Percentiles rank a stretch among this genome's conserved stretches.
phyloP scores from a whole-genome alignment of 2,329 filamentous ascomycete species.

The Teratosphaeria zuluensis region DNA sequence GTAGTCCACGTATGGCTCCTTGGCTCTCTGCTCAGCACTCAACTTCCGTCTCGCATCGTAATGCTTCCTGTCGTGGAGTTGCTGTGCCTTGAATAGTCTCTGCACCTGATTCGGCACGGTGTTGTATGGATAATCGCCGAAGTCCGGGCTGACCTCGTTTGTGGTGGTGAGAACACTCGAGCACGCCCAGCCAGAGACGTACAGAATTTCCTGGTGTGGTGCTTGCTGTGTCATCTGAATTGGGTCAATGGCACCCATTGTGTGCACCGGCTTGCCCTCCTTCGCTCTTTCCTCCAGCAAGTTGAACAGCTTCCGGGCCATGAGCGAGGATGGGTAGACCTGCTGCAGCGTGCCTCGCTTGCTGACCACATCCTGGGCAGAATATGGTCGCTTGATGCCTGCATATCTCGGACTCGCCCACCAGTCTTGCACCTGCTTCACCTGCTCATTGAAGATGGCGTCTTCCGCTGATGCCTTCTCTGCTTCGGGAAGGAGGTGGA shows the following conservation, averaged over 20 bases:
- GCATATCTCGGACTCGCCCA: slow-evolving; percentile 77
- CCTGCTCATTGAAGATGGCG: slow-evolving; percentile 70
- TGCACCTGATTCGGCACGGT: slow-evolving; percentile 98
- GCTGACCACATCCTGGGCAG: slow-evolving; percentile 80
- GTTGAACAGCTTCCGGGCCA: slow-evolving; percentile 92
- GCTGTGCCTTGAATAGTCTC: slow-evolving; percentile 89
- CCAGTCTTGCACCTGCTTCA: slow-evolving; percentile 81
- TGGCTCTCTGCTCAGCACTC: slow-evolving; percentile 59
- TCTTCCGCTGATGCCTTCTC: slow-evolving; percentile 72
- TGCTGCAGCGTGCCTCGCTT: slow-evolving; percentile 85
- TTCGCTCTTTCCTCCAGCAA: slow-evolving; percentile 68
- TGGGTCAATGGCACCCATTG: slow-evolving; percentile 97
- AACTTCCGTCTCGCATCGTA: slow-evolving; percentile 79
- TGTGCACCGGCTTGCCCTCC: slow-evolving; percentile 82
- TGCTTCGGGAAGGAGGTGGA: slow-evolving; percentile 71
- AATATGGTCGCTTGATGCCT: slow-evolving; percentile 87
- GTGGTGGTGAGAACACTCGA: slow-evolving; percentile 86
- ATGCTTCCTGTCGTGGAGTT: slow-evolving; percentile 91
- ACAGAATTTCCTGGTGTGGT: slow-evolving; percentile 87
- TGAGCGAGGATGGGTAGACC: slow-evolving; percentile 82
- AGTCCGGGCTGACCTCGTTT: slow-evolving; percentile 95
- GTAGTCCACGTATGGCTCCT: slow-evolving; percentile 81
- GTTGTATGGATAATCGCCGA: slow-evolving; percentile 98
- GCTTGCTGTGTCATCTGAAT: slow-evolving; percentile 99
- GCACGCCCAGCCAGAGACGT: slow-evolving; percentile 95